Evolutionary conservation across 148 eudicot species (phyloP), one percentile per base, ranked within the genome.

Genomic region (Heliosperma pusillum): DNA sequence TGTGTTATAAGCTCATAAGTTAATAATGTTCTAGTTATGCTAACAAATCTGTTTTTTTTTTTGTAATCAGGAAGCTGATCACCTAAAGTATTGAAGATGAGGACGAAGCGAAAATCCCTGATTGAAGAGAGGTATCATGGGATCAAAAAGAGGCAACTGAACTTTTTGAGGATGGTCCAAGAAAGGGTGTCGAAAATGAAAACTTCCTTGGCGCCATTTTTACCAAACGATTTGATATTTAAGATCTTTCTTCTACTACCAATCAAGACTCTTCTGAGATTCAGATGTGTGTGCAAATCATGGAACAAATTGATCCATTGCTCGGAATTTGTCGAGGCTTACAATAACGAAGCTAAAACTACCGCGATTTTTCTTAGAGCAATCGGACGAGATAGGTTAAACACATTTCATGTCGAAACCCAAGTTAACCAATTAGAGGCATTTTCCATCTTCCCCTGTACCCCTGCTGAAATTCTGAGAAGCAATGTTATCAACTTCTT

Each of bases 251-350:
- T 81, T 44, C 59, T 81, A 7, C 81, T 84, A 22, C 86, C 84
- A 10, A 71, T 79, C 36, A 74, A 75, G 68, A 67, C 86, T 42
- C 84, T 84, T 69, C 59, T 78, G 75, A 74, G 72, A 59, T 56
- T 74, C 55, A 68, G 74, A 53, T 81, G 71, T 78, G 86, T 84
- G 50, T 84, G 86, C 72, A 84, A 81, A 83, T 59, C 74, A 21
- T 84, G 86, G 86, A 71, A 78, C 50, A 84, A 69, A 45, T 17
- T 84, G 79, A 81, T 84, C 60, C 63, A 81, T 57, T 77, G 84
- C 61, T 73, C 77, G 2, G 71, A 84, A 61, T 84, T 84, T 66
- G 78, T 78, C n/a, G 82, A 84, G 30, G 81, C 86, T 72, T 79
- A 84, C 75, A 75, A 72, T 56, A 50, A 36, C 47, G 77, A 55